Conservation (phyloP, 345 rosid species). For the Alliaria petiolata region DNA sequence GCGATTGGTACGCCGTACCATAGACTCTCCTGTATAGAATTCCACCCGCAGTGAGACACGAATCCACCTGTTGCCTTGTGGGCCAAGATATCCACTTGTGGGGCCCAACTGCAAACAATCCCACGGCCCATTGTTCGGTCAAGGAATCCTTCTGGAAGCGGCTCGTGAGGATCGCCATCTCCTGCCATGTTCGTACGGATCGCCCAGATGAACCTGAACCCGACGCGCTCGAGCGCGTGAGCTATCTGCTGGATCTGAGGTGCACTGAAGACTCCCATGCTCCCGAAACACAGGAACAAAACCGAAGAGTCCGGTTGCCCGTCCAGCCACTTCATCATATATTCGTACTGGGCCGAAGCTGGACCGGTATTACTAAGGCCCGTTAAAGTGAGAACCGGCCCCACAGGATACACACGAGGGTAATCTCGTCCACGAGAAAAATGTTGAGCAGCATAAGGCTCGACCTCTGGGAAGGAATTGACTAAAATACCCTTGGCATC, state of each 20-base stretch:
- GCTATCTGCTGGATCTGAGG: slow-evolving; percentile 49
- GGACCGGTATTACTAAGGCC: background rate
- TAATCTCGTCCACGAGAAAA: background rate
- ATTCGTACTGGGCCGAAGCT: background rate
- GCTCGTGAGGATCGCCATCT: slow-evolving; percentile 23
- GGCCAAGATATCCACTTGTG: slow-evolving; percentile 39
- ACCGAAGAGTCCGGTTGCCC: slow-evolving; percentile 43
- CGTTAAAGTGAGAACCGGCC: slow-evolving; percentile 41
- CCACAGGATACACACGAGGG: slow-evolving; percentile 37
- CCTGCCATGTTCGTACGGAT: slow-evolving; percentile 14
- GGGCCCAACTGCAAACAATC: slow-evolving; percentile 56
- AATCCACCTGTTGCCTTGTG: slow-evolving; percentile 50
- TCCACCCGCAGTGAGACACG: slow-evolving; percentile 66
- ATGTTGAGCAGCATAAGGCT: slow-evolving; percentile 23
- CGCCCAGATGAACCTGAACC: slow-evolving; percentile 45
- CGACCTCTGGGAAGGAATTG: slow-evolving; percentile 38
- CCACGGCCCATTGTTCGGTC: slow-evolving; percentile 40
- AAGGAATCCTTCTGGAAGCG: slow-evolving; percentile 45
- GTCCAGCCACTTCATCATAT: slow-evolving; percentile 44
- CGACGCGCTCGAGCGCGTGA: slow-evolving; percentile 38
- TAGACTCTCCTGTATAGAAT: slow-evolving; percentile 42
- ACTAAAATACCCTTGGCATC: slow-evolving; percentile 38
- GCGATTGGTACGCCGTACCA: slow-evolving; percentile 48
- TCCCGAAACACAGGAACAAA: slow-evolving; percentile 58
- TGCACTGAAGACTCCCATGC: slow-evolving; percentile 46